Conservation (phyloP, 345 rosid genomes). For the Capsella bursapastoris region DNA sequence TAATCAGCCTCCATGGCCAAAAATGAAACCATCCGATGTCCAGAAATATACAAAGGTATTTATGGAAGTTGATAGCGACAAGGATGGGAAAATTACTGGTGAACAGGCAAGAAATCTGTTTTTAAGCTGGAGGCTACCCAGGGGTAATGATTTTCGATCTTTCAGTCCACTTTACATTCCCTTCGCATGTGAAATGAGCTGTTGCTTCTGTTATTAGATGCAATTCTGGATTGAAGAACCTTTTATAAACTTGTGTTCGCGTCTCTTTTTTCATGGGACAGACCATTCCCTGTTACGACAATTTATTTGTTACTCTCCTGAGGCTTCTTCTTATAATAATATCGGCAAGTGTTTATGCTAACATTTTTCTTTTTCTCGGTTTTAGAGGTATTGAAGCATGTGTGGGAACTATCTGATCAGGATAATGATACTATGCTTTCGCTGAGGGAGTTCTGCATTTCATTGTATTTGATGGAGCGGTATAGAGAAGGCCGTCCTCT, state of each 20-base stretch:
- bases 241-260: background rate
- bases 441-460: conserved; percentile 94
- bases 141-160: conserved; percentile 60
- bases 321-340: conserved; percentile 19
- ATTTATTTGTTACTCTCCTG: conserved; percentile 22
- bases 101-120: conserved; percentile 93
- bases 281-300: conserved; percentile 19
- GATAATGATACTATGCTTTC: conserved; percentile 99
- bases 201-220: conserved; percentile 20
- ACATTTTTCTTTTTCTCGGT: conserved; percentile 39
- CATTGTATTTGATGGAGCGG: conserved; percentile 96
- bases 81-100: conserved; percentile 95
- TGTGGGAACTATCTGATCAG: conserved; percentile 99
- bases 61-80: conserved; percentile 89
- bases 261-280: conserved; percentile 18
- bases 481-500: conserved; percentile 92
- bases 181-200: conserved; percentile 8
- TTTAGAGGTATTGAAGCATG: conserved; percentile 93
- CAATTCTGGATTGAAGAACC: conserved; percentile 15
- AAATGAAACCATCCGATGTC: conserved; percentile 86
- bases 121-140: conserved; percentile 95
- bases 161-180: conserved; percentile 15
- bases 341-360: conserved; percentile 32
- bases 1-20: conserved; percentile 77
- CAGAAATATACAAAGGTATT: conserved; percentile 92